Base-by-base conservation (phyloP, 2,329 filamentous ascomycete genomes). In the Intubia oerlemansii region DNA sequence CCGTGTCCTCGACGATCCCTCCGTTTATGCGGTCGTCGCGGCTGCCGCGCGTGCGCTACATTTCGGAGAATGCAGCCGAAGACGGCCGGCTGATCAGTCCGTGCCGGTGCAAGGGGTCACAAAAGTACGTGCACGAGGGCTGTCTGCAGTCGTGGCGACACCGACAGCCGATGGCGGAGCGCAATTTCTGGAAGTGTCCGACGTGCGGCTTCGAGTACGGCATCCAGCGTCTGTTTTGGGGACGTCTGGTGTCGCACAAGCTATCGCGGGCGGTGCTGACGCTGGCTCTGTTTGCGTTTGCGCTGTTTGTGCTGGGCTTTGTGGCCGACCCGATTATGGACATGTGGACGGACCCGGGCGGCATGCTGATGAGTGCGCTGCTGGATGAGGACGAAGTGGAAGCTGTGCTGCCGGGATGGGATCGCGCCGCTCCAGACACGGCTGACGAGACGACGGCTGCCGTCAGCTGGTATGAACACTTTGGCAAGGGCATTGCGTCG, bases 291-390 rank as follows among this genome's bases (percentile, higher is more conserved):
- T 64, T 93, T 38, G 32, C 81, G 20, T 36, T 71, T 24, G 62
- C 72, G 29, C 61, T 92, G 16, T 95, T 92, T 43, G 22, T 79
- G 1, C 66, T 95, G 32, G 88, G 88, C 24, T 95, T 93, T 42
- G 53, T 95, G 38, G 85, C 84, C 34, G 84, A 95, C 49, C 84
- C 84, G 2, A 80, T 95, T 34, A 74, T 95, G 47, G 79, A 82
- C 41, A 54, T 92, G 17, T 92, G 85, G 56, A 53, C 85, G 31
- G 81, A 92, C 43, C 82, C 82, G 0, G 51, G 69, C 32, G 67
- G 70, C 28, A 67, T 66, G 9, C 55, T 75, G 28, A 47, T 53
- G 19, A 59, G 63, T 14, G 51, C 60, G 23, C 53, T 69, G 16
- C 51, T 57, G 17, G 53, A 49, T 28, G 48, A 53, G 34, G 26